Base-by-base conservation (phyloP, 129 eudicot species). In the Flaveria sonorensis region DNA sequence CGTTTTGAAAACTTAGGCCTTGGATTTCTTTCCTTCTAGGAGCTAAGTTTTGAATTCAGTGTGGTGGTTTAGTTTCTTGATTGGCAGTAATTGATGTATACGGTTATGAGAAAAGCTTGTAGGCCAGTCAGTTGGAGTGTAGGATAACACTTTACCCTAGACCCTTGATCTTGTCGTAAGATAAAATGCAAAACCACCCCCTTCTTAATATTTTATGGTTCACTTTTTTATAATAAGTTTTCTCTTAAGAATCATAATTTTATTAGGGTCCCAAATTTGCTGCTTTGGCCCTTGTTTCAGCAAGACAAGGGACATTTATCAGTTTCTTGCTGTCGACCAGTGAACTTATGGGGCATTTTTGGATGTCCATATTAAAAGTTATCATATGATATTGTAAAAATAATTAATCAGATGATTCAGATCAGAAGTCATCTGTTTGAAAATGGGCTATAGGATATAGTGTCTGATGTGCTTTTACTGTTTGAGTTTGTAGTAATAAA, bases 121-220 rank as follows among this genome's bases (percentile, higher is more conserved):
- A 21, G 43, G 30, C 13, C 76, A 72, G 76, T 72, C 48, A 28
- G 52, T 50, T 53, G 30, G 65, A 30, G 64, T 32, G 71, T 65
- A 36, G 48, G 32, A 53, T 21, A 70, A 36, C 40, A 36, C 7
- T 5, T 36, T 36, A 36, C 7, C 7, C 6, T 36, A 0, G 7
- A 10, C 11, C 13, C 4, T 19, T 73, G 42, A 63, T 62, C 28
- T 36, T 46, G 62, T 46, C 71, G 82, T 78, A 78, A 30, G 71
- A 62, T 78, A 59, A 40, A 71, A 57, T 39, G 68, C 51, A 57
- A 57, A 52, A 68, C 67, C 69, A 47, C 48, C 7, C 26, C 55
- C 39, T 71, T 39, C 13, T 61, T 66, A 30, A 39, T 36, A 43
- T 28, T 68, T 23, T 24, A 24, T 36, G 21, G 40, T 50, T 56